A percentile compares a stretch with the other conserved stretches of the same genome.
Evolutionary conservation across 2,329 filamentous ascomycete genomes (phyloP).

Genomic region (Penicillium crustosum): DNA sequence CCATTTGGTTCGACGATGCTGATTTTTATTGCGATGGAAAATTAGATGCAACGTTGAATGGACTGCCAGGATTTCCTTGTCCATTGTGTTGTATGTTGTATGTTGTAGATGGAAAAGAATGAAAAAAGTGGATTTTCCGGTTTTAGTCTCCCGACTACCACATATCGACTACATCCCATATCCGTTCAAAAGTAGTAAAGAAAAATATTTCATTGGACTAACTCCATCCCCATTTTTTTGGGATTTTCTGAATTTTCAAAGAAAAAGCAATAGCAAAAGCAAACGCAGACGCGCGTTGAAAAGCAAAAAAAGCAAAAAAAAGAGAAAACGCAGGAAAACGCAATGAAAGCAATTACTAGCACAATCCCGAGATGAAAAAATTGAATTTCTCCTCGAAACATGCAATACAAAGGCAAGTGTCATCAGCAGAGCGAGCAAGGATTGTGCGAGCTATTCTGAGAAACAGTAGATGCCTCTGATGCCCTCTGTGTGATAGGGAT

Average conservation of each 20-base stretch:
- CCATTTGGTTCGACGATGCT: conserved; percentile 80
- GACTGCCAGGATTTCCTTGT: conserved; percentile 31
- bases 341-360: not conserved
- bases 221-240: not conserved
- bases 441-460: not conserved
- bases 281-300: not conserved
- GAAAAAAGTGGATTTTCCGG: not conserved
- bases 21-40: conserved; percentile 84
- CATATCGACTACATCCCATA: too few relatives aligned
- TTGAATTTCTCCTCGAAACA: not conserved
- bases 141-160: too few relatives aligned
- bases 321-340: not conserved
- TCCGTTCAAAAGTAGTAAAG: too few relatives aligned
- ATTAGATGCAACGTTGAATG: conserved; percentile 63
- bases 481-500: too few relatives aligned
- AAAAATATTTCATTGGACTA: not conserved
- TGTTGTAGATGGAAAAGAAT: not conserved
- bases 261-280: not conserved
- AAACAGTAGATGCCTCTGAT: too few relatives aligned
- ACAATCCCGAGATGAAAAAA: not conserved
- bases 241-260: not conserved
- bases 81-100: conserved; percentile 8
- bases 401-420: not conserved
- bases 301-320: too few relatives aligned
- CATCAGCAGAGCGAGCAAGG: not conserved